A percentile compares a stretch with the other conserved stretches of the same genome.
These are phyloP conservation scores for Euphrasia confusa DNA, from an alignment of 257 asterid species.

Conservation along the genomic window DNA sequence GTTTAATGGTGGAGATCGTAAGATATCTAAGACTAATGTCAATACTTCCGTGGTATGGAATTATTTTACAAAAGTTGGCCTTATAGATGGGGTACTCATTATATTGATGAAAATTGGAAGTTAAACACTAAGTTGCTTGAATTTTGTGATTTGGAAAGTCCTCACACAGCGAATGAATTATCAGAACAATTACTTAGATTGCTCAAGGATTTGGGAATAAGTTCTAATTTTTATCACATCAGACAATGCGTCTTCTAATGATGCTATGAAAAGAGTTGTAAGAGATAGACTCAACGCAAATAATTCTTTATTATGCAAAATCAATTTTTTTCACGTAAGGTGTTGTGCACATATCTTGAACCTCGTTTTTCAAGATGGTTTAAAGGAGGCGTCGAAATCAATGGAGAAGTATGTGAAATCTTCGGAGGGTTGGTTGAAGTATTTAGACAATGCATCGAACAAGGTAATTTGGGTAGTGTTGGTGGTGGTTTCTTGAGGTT, in stretches of 20 bases:
- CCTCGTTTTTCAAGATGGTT: constrained; percentile 2
- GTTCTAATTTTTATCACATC: not conserved
- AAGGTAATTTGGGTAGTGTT: not conserved
- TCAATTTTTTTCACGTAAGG: not conserved
- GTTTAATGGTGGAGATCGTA: too few relatives aligned
- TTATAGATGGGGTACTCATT: not conserved
- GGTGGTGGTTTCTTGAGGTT: not conserved
- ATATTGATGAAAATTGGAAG: not conserved
- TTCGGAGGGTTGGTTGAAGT: not conserved
- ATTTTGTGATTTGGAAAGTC: not conserved
- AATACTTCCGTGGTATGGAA: too few relatives aligned
- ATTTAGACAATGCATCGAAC: not conserved
- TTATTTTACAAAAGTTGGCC: too few relatives aligned
- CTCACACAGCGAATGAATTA: not conserved
- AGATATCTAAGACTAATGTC: too few relatives aligned
- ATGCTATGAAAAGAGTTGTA: not conserved
- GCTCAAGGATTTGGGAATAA: not conserved
- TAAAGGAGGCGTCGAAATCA: not conserved
- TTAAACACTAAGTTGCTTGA: not conserved
- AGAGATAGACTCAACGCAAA: not conserved
- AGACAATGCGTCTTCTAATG: not conserved
- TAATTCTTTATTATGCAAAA: too few relatives aligned
- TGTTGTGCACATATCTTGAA: constrained; percentile 6
- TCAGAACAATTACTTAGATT: not conserved
- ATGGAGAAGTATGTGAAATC: not conserved